Conservation (phyloP, 495 filamentous ascomycete species). For the Parathielavia hyrcaniae region DNA sequence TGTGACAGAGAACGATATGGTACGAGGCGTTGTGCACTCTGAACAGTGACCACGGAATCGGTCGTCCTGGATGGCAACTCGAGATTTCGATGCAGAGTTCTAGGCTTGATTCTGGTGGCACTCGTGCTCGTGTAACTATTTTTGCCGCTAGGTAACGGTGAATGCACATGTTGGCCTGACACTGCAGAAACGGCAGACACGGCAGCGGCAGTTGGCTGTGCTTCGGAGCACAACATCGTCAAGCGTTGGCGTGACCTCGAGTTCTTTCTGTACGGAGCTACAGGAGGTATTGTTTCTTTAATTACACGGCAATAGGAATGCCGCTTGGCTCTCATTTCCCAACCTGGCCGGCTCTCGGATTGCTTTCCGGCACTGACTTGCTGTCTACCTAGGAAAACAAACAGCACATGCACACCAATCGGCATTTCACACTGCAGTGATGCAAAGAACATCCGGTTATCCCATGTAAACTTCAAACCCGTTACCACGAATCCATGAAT, state of each 20-base stretch:
- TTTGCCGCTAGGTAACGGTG: background rate
- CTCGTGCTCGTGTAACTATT: slow-evolving; percentile 13
- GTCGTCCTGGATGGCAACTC: background rate
- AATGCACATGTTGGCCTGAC: background rate
- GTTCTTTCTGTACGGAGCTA: no score
- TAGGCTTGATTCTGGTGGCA: background rate
- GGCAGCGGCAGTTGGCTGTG: background rate
- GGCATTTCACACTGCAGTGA: no score
- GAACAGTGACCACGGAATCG: background rate
- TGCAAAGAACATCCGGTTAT: background rate
- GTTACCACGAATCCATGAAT: background rate
- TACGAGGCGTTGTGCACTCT: slow-evolving; percentile 3
- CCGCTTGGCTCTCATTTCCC: slow-evolving; percentile 2
- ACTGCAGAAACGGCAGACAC: background rate
- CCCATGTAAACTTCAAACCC: no score
- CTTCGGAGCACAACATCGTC: no score
- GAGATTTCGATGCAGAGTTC: background rate
- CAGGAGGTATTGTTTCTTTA: background rate
- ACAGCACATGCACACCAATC: background rate
- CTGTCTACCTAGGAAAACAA: no score
- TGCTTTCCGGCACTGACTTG: background rate
- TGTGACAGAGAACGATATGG: background rate
- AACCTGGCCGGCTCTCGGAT: background rate
- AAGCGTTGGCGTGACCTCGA: no score
- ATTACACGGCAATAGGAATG: background rate